A percentile compares a stretch with the other conserved stretches of the same genome.
Conservation (phyloP, 257 asterid genomes). For the Marsdenia floribunda region DNA sequence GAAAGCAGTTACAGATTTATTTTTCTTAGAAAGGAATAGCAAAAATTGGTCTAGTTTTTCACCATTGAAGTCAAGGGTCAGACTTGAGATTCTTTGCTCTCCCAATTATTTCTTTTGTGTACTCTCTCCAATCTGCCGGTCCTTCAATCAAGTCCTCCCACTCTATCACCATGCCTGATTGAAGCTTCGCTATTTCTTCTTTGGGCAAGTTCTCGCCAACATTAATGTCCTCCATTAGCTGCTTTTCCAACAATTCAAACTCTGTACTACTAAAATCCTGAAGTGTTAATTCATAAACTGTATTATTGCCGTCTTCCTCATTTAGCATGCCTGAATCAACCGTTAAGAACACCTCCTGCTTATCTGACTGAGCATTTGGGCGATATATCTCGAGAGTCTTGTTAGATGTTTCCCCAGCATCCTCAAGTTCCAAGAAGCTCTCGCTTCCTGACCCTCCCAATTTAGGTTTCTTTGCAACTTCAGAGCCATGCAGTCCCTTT, state of each 20-base stretch:
- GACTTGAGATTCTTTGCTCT: not conserved
- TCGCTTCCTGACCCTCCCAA: not conserved
- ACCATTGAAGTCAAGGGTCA: not conserved
- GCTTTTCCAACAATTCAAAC: slow-evolving; percentile 15
- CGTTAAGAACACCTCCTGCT: not conserved
- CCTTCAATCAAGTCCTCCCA: slow-evolving; percentile 18
- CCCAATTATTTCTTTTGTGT: slow-evolving; percentile 2
- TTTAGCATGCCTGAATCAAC: not conserved
- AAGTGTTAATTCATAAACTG: not conserved
- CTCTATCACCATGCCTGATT: slow-evolving; percentile 2
- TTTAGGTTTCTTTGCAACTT: not conserved
- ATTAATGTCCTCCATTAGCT: slow-evolving; percentile 6
- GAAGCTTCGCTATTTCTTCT: slow-evolving; percentile 2
- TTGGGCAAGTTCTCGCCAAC: not conserved
- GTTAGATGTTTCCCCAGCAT: slow-evolving; percentile 3
- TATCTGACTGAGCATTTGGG: not conserved
- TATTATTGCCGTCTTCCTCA: not conserved
- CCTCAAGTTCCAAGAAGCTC: not conserved
- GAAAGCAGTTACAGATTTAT: not conserved
- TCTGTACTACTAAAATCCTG: not conserved
- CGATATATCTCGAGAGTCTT: not conserved
- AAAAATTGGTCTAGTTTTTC: not conserved
- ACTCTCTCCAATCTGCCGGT: slow-evolving; percentile 19
- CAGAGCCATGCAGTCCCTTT: not conserved
- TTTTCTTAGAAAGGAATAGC: not conserved